Base-by-base conservation (phyloP, 495 filamentous ascomycete species). In the Neohortaea acidophila region DNA sequence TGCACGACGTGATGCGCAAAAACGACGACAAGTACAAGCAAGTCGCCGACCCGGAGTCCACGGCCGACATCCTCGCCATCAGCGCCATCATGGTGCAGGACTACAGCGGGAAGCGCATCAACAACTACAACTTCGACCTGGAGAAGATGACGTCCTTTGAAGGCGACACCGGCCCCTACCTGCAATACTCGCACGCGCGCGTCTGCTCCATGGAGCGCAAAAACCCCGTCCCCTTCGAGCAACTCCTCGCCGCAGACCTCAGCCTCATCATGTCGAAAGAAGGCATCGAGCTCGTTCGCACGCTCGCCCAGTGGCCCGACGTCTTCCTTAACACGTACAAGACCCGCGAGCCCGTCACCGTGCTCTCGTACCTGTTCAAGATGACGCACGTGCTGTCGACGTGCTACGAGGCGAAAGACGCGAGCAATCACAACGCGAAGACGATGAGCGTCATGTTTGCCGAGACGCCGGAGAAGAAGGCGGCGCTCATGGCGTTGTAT, bases 41-140 rank as follows among this genome's bases (percentile, higher is more conserved):
- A 59, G 70, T 80, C 12, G 62, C 59, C 48, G 61, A 81, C 49
- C 73, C 75, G 3, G 68, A 60, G 32, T 56, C 66, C 25, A 57
- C 59, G n/a, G 62, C 62, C 15, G 61, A 66, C 38, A 58, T 48
- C 21, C 62, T 81, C 9, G 76, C 75, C 39, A 80, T 80, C 38
- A 70, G 68, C 13, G 67, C 74, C 33, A 73, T 82, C 41, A 77
- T 81, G 71, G 72, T 79, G 24, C 77, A 83, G 48, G 77, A 79
- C 49, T 77, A 79, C 65, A 68, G 62, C 46, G 70, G 71, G 47
- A 78, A 77, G 65, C 68, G 73, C 43, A 62, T 76, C 49, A 75
- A 79, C 59, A 66, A 70, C 47, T 78, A 79, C 52, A 61, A 66
- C 45, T 79, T 82, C 57, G 75, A 79, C 61, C 61, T 78, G 36